Conservation (phyloP, 352 stramenopile species). For the Paralagenidium karlingii region DNA sequence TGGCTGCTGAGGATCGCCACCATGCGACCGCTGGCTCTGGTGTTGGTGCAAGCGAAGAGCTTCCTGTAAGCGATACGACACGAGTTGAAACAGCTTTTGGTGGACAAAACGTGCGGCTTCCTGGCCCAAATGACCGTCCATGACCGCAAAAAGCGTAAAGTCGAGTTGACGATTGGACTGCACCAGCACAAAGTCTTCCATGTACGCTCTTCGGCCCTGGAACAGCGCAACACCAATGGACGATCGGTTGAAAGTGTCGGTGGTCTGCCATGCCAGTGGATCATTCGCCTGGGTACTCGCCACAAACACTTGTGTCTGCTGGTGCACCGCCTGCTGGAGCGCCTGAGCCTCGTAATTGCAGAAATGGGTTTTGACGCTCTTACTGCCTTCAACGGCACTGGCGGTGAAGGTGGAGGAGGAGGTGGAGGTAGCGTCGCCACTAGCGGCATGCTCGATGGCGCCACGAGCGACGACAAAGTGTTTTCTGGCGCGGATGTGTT, state of each 20-base stretch:
- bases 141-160: slow-evolving; percentile 89
- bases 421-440: slow-evolving; percentile 1
- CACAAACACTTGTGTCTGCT: slow-evolving; percentile 11
- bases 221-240: slow-evolving; percentile 44
- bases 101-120: slow-evolving; percentile 76
- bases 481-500: slow-evolving; percentile 33
- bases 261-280: background rate
- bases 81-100: slow-evolving; percentile 17
- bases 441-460: slow-evolving; percentile 10
- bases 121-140: slow-evolving; percentile 91
- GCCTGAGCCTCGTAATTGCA: slow-evolving; percentile 33
- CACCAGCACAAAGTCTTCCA: slow-evolving; percentile 81
- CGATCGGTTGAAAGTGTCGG: background rate
- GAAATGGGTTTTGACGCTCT: too few species aligned
- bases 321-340: slow-evolving; percentile 11
- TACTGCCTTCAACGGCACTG: too few species aligned
- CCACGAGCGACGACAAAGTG: too few species aligned
- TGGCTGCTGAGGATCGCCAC: background rate
- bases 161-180: slow-evolving; percentile 14
- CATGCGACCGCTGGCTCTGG: background rate
- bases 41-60: background rate
- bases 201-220: slow-evolving; percentile 87
- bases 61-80: slow-evolving; percentile 5
- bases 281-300: too few species aligned
- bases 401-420: too few species aligned